Evolutionary conservation across 2,329 filamentous ascomycete species (phyloP).

Genomic region (Trichoderma arundinaceum): DNA sequence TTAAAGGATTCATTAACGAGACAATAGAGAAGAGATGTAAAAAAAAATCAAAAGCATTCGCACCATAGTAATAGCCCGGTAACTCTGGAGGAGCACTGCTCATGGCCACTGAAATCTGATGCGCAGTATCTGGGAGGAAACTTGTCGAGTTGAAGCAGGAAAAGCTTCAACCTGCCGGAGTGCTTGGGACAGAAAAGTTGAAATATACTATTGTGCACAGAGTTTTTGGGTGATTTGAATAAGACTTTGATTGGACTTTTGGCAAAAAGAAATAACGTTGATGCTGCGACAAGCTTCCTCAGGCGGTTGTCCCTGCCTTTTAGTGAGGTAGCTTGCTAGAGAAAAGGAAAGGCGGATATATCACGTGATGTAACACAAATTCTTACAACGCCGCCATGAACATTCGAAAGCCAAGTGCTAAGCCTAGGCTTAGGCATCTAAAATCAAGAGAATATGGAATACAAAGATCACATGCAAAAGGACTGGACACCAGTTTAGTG

Average conservation of each 20-base stretch:
- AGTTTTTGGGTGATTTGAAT: too few relatives aligned
- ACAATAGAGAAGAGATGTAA: not conserved
- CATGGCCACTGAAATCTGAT: conserved; percentile 35
- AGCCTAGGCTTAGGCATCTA: too few relatives aligned
- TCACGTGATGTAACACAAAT: conserved; percentile 16
- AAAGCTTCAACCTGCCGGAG: too few relatives aligned
- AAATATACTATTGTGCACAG: too few relatives aligned
- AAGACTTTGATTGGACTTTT: not conserved
- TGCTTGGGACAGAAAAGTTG: too few relatives aligned
- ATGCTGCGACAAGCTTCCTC: not conserved
- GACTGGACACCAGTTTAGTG: too few relatives aligned
- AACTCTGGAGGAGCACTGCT: conserved; percentile 44
- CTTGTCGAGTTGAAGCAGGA: too few relatives aligned
- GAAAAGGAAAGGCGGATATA: not conserved
- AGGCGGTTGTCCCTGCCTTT: not conserved
- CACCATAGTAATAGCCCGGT: conserved; percentile 63
- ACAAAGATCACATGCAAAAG: too few relatives aligned
- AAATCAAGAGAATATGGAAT: too few relatives aligned
- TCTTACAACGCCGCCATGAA: too few relatives aligned
- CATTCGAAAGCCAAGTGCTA: too few relatives aligned
- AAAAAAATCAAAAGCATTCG: conserved; percentile 12
- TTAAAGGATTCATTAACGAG: conserved; percentile 11
- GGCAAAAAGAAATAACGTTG: not conserved
- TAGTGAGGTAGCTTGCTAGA: not conserved
- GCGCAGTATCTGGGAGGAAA: not conserved